Evolutionary conservation across 2,329 filamentous ascomycete genomes (phyloP).

Genomic region (Colletotrichum karsti): DNA sequence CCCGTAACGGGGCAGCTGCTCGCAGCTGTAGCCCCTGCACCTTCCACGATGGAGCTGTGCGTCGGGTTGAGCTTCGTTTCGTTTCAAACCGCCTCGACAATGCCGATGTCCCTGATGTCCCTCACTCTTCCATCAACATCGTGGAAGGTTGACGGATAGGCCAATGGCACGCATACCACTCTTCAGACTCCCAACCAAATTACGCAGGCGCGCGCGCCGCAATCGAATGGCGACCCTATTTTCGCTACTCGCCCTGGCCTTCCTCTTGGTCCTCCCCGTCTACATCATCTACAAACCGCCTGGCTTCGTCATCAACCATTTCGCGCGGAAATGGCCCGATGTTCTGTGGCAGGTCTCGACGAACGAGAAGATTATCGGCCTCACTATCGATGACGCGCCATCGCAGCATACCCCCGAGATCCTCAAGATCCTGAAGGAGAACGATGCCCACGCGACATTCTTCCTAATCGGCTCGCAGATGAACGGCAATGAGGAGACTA

Average conservation of each 20-base stretch:
- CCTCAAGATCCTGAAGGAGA: conserved; percentile 69
- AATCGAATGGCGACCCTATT: conserved; percentile 66
- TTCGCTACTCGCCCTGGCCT: conserved; percentile 45
- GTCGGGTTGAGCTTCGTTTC: conserved; percentile 2
- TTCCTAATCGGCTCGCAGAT: conserved; percentile 89
- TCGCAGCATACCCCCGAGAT: conserved; percentile 77
- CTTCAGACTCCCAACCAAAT: conserved; percentile 63
- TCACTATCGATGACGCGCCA: conserved; percentile 90
- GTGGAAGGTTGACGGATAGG: conserved; percentile 10
- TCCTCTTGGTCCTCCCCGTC: conserved; percentile 47
- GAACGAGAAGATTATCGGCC: conserved; percentile 72
- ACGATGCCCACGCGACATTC: conserved; percentile 81
- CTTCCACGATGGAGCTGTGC: conserved; percentile 7
- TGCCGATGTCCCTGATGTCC: neutral
- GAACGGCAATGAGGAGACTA: conserved; percentile 58
- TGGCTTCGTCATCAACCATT: conserved; percentile 72
- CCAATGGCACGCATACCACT: conserved; percentile 48
- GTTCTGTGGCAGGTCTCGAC: conserved; percentile 77
- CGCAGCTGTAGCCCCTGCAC: conserved; percentile 16
- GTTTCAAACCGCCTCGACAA: conserved; percentile 19
- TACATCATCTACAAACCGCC: conserved; percentile 78
- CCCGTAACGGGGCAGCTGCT: neutral
- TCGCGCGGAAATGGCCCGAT: conserved; percentile 77
- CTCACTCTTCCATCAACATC: conserved; percentile 1
- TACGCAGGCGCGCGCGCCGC: conserved; percentile 65